A percentile compares a stretch with the other conserved stretches of the same genome.
These are phyloP conservation scores for Phytophthora vignae DNA, from an alignment of 352 stramenopile genomes.

Conservation along the genomic window DNA sequence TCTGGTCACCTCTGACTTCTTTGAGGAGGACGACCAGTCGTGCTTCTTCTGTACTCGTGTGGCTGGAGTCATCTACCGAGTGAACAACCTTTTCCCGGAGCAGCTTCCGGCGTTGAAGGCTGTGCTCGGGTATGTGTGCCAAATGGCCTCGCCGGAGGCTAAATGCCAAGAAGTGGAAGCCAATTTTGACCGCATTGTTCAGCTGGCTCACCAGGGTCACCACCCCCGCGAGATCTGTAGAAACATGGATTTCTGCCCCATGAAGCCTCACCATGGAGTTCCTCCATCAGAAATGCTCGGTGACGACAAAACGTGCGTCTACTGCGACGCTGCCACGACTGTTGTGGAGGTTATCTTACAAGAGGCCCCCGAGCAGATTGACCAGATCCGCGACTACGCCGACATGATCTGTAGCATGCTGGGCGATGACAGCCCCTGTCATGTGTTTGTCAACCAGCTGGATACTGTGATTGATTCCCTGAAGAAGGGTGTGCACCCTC, in stretches of 20 bases:
- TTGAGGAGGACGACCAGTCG: constrained; percentile 20
- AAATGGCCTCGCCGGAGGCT: constrained; percentile 43
- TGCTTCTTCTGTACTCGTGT: constrained; percentile 65
- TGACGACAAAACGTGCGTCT: constrained; percentile 50
- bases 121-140: constrained; percentile 52
- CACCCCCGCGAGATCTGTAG: constrained; percentile 55
- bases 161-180: constrained; percentile 59
- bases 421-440: constrained; percentile 56
- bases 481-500: constrained; percentile 51
- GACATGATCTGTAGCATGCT: constrained; percentile 68
- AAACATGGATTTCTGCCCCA: constrained; percentile 48
- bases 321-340: constrained; percentile 66
- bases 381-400: constrained; percentile 55
- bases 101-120: constrained; percentile 56
- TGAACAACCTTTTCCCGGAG: constrained; percentile 43
- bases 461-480: constrained; percentile 59
- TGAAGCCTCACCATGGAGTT: constrained; percentile 12
- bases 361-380: constrained; percentile 53
- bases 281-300: constrained; percentile 1
- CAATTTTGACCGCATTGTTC: constrained; percentile 71
- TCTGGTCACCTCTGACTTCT: constrained; percentile 9
- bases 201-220: constrained; percentile 56
- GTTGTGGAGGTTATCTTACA: constrained; percentile 56
- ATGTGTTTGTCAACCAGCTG: constrained; percentile 52
- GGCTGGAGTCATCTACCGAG: constrained; percentile 48